These are phyloP conservation scores for Globisporangium nagaii DNA, from an alignment of 352 stramenopile species.

Conservation along the genomic window DNA sequence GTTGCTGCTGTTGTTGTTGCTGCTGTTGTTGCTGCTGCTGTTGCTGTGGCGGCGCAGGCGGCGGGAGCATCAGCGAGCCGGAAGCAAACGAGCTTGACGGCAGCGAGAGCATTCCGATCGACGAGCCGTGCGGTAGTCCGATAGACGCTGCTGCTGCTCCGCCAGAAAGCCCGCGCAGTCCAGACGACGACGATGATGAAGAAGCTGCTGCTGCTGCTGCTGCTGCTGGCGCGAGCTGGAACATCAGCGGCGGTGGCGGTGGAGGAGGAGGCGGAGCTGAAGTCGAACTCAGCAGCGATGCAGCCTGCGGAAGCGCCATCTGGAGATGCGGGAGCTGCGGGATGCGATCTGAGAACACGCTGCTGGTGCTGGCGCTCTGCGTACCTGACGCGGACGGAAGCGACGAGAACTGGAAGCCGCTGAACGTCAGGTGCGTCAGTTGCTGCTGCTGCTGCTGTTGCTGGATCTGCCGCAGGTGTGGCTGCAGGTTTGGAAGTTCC, in stretches of 20 bases:
- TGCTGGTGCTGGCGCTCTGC: slow-evolving; percentile 14
- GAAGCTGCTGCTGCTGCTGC: background rate
- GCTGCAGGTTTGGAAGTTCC: slow-evolving; percentile 18
- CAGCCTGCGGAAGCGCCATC: slow-evolving; percentile 37
- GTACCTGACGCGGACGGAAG: slow-evolving; percentile 13
- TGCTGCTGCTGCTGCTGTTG: slow-evolving; percentile 5
- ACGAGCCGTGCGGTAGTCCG: slow-evolving; percentile 21
- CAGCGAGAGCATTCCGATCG: slow-evolving; percentile 18
- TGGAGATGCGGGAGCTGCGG: slow-evolving; percentile 48
- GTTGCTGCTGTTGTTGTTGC: too few relatives aligned
- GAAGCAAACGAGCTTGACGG: slow-evolving; percentile 8
- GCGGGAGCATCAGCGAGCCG: background rate
- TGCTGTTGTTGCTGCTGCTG: slow-evolving; percentile 2
- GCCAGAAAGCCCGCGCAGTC: slow-evolving; percentile 9
- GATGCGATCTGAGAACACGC: slow-evolving; percentile 20
- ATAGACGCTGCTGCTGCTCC: slow-evolving; percentile 21
- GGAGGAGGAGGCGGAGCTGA: slow-evolving; percentile 17
- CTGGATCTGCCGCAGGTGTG: slow-evolving; percentile 15
- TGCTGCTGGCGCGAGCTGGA: slow-evolving; percentile 5
- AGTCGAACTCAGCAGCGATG: slow-evolving; percentile 44
- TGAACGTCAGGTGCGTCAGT: slow-evolving; percentile 4
- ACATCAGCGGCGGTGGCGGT: slow-evolving; percentile 28
- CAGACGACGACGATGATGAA: slow-evolving; percentile 6
- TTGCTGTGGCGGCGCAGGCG: too few relatives aligned
- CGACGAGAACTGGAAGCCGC: slow-evolving; percentile 30